These are phyloP conservation scores for Malassezia japonica DNA, from an alignment of 1,284 basidiomycete species.

Conservation along the genomic window DNA sequence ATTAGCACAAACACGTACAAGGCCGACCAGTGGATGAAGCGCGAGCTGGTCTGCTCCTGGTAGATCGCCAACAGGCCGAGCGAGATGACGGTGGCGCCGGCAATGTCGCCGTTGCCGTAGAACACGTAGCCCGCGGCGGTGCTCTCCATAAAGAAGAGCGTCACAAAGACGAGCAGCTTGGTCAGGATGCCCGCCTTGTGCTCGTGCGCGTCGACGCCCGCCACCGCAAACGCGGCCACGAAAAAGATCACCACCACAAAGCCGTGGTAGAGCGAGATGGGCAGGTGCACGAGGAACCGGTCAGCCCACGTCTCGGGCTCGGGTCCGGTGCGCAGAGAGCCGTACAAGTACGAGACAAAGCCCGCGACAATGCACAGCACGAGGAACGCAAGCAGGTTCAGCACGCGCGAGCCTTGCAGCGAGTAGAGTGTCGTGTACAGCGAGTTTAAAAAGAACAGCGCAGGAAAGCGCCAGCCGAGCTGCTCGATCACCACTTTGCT, in stretches of 20 bases:
- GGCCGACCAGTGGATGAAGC: conserved; percentile 79
- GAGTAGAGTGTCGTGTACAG: conserved; percentile 65
- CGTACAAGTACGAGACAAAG: conserved; percentile 80
- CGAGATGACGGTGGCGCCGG: conserved; percentile 74
- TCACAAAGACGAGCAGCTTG: conserved; percentile 85
- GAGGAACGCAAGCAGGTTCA: conserved; percentile 70
- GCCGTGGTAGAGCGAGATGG: conserved; percentile 62
- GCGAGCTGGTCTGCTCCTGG: conserved; percentile 50
- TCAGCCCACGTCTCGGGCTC: conserved; percentile 54
- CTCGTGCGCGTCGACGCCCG: conserved; percentile 64
- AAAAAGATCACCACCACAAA: conserved; percentile 87
- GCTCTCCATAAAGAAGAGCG: conserved; percentile 81
- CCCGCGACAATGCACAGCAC: conserved; percentile 74
- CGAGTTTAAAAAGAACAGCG: conserved; percentile 71
- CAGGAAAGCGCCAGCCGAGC: conserved; percentile 76
- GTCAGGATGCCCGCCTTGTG: conserved; percentile 73
- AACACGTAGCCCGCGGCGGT: conserved; percentile 79
- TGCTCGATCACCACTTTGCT: conserved; percentile 73
- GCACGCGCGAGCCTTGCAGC: conserved; percentile 53
- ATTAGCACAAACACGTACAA: conserved; percentile 48
- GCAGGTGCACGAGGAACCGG: conserved; percentile 53
- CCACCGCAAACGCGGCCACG: conserved; percentile 78
- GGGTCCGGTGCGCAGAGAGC: conserved; percentile 76
- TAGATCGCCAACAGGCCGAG: conserved; percentile 57
- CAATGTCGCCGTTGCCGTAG: conserved; percentile 76